Base-by-base conservation (phyloP, 805 yeast genomes). In the Ogataea populi-albae region DNA sequence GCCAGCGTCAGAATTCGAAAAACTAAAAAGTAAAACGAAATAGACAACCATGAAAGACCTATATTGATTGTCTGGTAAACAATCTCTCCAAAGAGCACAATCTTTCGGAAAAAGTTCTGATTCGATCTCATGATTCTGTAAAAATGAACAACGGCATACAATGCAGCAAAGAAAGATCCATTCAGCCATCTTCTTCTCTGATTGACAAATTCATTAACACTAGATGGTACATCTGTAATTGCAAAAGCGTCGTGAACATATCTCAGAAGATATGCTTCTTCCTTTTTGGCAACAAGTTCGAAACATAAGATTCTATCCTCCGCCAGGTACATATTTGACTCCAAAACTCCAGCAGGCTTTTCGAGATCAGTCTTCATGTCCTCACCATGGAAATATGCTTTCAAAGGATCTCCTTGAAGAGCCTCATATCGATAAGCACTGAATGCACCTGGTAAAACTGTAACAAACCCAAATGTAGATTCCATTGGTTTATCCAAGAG, bases 181-280 rank as follows among this genome's bases (percentile, higher is more conserved):
- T 91, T 91, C 46, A 91, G 75, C 98, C 98, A 91, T 64, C 98
- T 78, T 57, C 98, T 75, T 64, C 97, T 77, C 62, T 91, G 97
- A 41, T 88, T 72, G 27, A 91, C 79, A 46, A 89, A 81, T 59
- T 89, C 96, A n/a, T 88, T 77, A 25, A 91, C 75, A 22, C 75
- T 67, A 39, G 86, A 91, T 4, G 98, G 98, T 27, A 89, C 97
- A 72, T 91, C 98, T 5, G 98, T 91, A 47, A 86, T 89, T 1
- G 96, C 98, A 50, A 75, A 78, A 4, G 96, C 91, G 47, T 81
- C 77, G 58, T 86, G 82, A 50, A 89, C 95, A 52, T 88, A 89
- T 49, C 80, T 75, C 49, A 91, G 73, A 17, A 85, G 65, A 79
- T 95, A 89, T 40, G 79, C 71, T 40, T 77, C 69, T 33, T 73